These are phyloP conservation scores for Pseudocercospora vitis DNA, from an alignment of 2,329 filamentous ascomycete genomes.

Conservation along the genomic window DNA sequence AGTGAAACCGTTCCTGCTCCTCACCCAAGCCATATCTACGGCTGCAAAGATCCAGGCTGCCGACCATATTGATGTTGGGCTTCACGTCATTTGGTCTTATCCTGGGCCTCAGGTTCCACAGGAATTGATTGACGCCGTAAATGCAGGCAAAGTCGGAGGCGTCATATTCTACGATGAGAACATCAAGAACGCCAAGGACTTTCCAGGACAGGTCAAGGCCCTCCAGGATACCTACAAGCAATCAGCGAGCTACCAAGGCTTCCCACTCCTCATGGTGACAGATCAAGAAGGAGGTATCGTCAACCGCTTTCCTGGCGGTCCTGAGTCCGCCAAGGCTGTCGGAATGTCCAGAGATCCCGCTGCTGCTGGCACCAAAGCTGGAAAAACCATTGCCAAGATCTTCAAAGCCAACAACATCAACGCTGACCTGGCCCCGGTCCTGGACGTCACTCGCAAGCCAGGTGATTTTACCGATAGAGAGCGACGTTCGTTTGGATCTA, in stretches of 20 bases:
- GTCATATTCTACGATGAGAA: conserved; percentile 25
- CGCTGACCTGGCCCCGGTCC: conserved; percentile 23
- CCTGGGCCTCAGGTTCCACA: conserved; percentile 17
- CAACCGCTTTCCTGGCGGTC: conserved; percentile 22
- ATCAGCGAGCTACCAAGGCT: conserved; percentile 14
- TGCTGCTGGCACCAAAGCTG: conserved; percentile 12
- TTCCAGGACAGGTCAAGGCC: conserved; percentile 15
- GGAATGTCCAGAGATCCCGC: conserved; percentile 12
- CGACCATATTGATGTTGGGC: conserved; percentile 12
- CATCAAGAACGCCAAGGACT: conserved; percentile 13
- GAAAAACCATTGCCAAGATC: conserved; percentile 9
- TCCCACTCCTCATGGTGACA: conserved; percentile 21
- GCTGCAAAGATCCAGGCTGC: not conserved
- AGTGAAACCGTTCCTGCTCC: not conserved
- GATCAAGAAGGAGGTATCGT: conserved; percentile 25
- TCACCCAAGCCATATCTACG: not conserved
- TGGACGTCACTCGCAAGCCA: conserved; percentile 18
- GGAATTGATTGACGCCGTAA: conserved; percentile 11
- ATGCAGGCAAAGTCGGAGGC: conserved; percentile 21
- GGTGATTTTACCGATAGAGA: conserved; percentile 22
- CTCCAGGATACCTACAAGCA: conserved; percentile 19
- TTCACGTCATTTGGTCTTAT: conserved; percentile 24
- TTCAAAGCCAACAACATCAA: conserved; percentile 19
- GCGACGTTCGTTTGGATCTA: conserved; percentile 21
- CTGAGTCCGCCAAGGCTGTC: conserved; percentile 19